Base-by-base conservation (phyloP, 179 eudicot species). In the Spinacia oleracea region DNA sequence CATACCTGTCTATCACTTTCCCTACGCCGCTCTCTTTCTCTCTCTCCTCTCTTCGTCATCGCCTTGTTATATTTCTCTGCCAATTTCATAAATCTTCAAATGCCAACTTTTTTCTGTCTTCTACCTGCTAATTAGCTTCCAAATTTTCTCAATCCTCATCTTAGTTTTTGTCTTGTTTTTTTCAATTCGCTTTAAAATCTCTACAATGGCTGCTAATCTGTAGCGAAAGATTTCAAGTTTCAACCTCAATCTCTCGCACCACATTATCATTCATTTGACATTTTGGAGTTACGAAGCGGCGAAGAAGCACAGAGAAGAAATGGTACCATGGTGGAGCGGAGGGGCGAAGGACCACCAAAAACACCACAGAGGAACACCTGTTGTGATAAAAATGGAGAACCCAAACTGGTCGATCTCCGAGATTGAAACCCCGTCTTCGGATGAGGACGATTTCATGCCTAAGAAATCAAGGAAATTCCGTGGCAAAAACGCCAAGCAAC, bases 391-490 rank as follows among this genome's bases (percentile, higher is more conserved):
- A 62, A 93, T 96, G 98, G 97, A 93, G 74, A 93, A 91, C 81
- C 97, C 98, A 0, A 91, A 96, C 74, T 95, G 97, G 97, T 89
- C 98, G 16, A 93, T 96, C 81, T 89, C 89, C 9, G 98, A 96
- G 76, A 85, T 93, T 5, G 88, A 91, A 27, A 70, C 85, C 6
- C 94, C 94, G 0, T 67, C 86, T 0, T 90, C 85, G 0, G 89
- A 84, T 34, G 92, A 84, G 23, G 85, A 89, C 60, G 81, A 53
- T 2, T 27, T 83, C n/a, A 58, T 68, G 23, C 67, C 63, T 0
- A 59, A 43, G 40, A 71, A 46, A 63, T 63, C 73, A 18, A 79
- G 18, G 27, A 93, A 51, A 86, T 85, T 79, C 65, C 74, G 83
- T 2, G 87, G 89, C 74, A 91, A 87, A 77, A 94, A 94, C 79